Percentiles rank a stretch among this genome's conserved stretches.
These are phyloP conservation scores for Ceratocystiopsis sp. DNA, from an alignment of 2,329 filamentous ascomycete genomes.

Conservation along the genomic window DNA sequence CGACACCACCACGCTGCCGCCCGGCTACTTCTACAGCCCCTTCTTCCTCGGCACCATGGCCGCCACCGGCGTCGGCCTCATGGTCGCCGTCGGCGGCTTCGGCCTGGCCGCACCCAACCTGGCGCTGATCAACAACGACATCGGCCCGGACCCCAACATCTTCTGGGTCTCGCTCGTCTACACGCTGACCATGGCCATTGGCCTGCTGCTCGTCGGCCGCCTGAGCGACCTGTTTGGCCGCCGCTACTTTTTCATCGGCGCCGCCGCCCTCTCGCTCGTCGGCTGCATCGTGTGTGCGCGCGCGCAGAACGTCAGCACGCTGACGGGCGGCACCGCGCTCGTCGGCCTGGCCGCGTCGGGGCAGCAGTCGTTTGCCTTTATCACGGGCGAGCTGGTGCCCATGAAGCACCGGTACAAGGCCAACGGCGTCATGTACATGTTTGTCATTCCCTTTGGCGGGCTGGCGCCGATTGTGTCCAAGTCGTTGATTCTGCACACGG, in stretches of 20 bases:
- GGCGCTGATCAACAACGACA: not conserved
- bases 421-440: constrained; percentile 20
- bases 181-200: constrained; percentile 9
- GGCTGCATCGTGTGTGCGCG: constrained; percentile 19
- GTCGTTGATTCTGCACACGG: not conserved
- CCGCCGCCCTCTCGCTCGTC: constrained; percentile 15
- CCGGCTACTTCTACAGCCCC: not conserved
- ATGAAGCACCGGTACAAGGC: constrained; percentile 21
- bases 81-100: not conserved
- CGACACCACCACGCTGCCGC: not conserved
- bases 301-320: constrained; percentile 16
- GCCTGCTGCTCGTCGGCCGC: constrained; percentile 15
- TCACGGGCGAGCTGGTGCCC: constrained; percentile 24
- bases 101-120: not conserved
- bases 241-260: constrained; percentile 20
- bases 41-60: not conserved
- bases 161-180: not conserved
- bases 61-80: not conserved
- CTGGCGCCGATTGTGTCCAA: not conserved
- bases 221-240: constrained; percentile 24
- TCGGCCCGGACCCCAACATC: not conserved
- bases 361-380: constrained; percentile 21
- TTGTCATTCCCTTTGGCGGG: constrained; percentile 13
- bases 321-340: constrained; percentile 19
- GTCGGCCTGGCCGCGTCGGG: constrained; percentile 21